A percentile compares a stretch with the other conserved stretches of the same genome.
phyloP scores from a whole-genome alignment of 164 flowering plant species.

The Nelumbo lutea region DNA sequence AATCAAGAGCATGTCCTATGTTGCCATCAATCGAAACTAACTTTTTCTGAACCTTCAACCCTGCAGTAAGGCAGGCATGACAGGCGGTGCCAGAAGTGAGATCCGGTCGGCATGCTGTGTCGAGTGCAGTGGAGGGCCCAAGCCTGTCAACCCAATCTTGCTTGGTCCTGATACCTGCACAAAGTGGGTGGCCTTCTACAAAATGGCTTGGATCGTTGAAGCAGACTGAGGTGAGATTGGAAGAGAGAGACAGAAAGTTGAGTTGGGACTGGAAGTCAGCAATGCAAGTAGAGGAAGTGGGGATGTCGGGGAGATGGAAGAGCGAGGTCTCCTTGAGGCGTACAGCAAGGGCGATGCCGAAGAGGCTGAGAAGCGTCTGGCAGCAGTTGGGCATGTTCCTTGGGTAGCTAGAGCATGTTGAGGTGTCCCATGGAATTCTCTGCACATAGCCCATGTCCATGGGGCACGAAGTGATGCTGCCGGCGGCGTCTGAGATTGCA shows the following conservation, averaged over 20 bases:
- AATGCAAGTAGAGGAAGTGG: conserved; percentile 23
- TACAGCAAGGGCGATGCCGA: conserved; percentile 19
- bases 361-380: conserved; percentile 23
- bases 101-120: conserved; percentile 18
- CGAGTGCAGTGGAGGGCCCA: conserved; percentile 18
- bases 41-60: conserved; percentile 18
- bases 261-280: conserved; percentile 20
- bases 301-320: conserved; percentile 23
- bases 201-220: conserved; percentile 22
- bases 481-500: conserved; percentile 2
- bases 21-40: conserved; percentile 24
- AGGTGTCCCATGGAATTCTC: conserved; percentile 15
- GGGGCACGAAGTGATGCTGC: conserved; percentile 14
- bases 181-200: conserved; percentile 8
- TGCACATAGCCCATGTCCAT: conserved; percentile 15
- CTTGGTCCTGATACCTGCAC: conserved; percentile 23
- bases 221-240: conserved; percentile 15
- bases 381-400: conserved; percentile 13
- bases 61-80: conserved; percentile 27
- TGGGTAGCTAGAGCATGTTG: conserved; percentile 6
- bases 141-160: conserved; percentile 26
- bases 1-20: conserved; percentile 9
- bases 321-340: conserved; percentile 20
- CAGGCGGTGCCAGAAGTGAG: conserved; percentile 20
- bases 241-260: conserved; percentile 11